Base-by-base conservation (phyloP, 1,139 yeast genomes). In the Debaryomycetaceae sp. region DNA sequence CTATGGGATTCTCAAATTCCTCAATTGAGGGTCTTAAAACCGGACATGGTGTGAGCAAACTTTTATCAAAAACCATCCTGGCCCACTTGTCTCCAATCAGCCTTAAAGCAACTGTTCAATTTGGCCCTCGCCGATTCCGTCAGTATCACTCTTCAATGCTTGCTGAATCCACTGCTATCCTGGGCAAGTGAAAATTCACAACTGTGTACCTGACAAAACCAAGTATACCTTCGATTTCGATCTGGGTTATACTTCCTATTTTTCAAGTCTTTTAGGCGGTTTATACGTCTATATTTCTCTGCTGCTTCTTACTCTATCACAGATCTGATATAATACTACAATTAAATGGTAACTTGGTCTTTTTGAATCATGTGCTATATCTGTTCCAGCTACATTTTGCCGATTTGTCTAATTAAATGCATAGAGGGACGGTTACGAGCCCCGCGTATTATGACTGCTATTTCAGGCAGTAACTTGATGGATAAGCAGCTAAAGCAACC, bases 1-100 rank as follows among this genome's bases (percentile, higher is more conserved):
- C 67, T 38, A 85, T 81, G 1, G 93, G 93, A 54, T 81, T 76
- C 5, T 55, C 57, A 56, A 86, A 84, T 58, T 86, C 84, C 24
- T 63, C 70, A 24, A 57, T 62, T 1, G 78, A 62, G 0, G 91
- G 93, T 34, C 60, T 62, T 17, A 85, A 65, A 6, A 77, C 71
- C 9, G 91, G 90, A 42, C 86, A 81, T 23, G 73, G 70, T 24
- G 53, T 57, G 34, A 69, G 55, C 38, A 59, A 52, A 24, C 49
- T 50, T 50, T 66, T 66, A 49, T 66, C 59, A 45, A 65, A 68
- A 34, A 43, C 35, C 48, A 46, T 42, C 24, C 43, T 38, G 11
- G 31, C 31, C 31, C 31, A 27, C 8, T 7, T 27, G 11, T 27
- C 31, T 8, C 31, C 31, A 4, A 27, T 27, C 4, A 4, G 8